Percentiles rank a stretch among this genome's conserved stretches.
phyloP scores from a whole-genome alignment of 768 basidiomycete genomes.

The Calocybe gangraenosa region DNA sequence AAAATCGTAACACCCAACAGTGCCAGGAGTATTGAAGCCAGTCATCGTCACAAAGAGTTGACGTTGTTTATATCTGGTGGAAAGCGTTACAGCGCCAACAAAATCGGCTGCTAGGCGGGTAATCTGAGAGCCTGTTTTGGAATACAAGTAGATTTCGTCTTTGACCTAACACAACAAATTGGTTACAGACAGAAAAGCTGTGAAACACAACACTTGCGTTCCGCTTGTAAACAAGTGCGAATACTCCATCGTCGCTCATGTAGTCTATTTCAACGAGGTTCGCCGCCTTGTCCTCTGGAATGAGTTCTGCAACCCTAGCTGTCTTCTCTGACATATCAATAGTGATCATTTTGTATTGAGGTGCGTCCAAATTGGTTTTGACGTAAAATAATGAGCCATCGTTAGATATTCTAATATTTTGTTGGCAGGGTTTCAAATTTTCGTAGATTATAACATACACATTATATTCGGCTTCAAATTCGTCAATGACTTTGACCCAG shows the following conservation, averaged over 20 bases:
- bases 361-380: slow-evolving; percentile 61
- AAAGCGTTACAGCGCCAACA: slow-evolving; percentile 59
- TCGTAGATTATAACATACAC: slow-evolving; percentile 39
- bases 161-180: slow-evolving; percentile 48
- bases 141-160: slow-evolving; percentile 75
- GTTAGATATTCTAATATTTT: slow-evolving; percentile 50
- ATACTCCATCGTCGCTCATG: slow-evolving; percentile 45
- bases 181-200: neutral
- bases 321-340: slow-evolving; percentile 52
- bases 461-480: slow-evolving; percentile 64
- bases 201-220: slow-evolving; percentile 45
- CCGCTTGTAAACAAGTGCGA: slow-evolving; percentile 63
- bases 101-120: slow-evolving; percentile 59
- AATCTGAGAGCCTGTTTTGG: slow-evolving; percentile 47
- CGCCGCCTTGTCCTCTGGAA: slow-evolving; percentile 66
- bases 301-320: slow-evolving; percentile 50
- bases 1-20: slow-evolving; percentile 63
- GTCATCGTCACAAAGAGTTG: slow-evolving; percentile 63
- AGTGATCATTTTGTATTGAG: slow-evolving; percentile 61
- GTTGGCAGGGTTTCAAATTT: slow-evolving; percentile 3
- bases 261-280: slow-evolving; percentile 45
- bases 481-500: slow-evolving; percentile 68
- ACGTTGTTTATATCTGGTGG: slow-evolving; percentile 45
- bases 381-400: slow-evolving; percentile 61
- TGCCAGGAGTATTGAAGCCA: slow-evolving; percentile 72